phyloP scores from a whole-genome alignment of 257 asterid species.

The Rauvolfia tetraphylla region DNA sequence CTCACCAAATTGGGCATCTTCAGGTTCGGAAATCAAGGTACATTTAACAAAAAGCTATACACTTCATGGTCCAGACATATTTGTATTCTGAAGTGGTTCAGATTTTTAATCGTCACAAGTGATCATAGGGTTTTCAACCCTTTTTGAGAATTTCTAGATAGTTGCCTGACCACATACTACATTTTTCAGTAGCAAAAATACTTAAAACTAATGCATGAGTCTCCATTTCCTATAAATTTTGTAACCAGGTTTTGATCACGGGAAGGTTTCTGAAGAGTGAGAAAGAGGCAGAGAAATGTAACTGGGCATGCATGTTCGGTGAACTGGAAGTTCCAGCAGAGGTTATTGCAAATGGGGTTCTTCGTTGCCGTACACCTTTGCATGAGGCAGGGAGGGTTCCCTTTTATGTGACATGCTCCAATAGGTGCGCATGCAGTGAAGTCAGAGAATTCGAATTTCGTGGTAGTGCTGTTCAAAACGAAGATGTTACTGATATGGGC shows the following conservation, averaged over 20 bases:
- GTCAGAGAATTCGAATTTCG: slow-evolving; percentile 86
- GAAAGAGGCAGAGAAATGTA: slow-evolving; percentile 52
- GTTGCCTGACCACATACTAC: background rate
- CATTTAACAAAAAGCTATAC: slow-evolving; percentile 2
- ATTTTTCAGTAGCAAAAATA: background rate
- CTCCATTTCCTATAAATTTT: slow-evolving; percentile 15
- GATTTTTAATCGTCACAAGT: background rate
- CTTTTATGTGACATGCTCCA: slow-evolving; percentile 79
- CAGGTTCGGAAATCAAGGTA: slow-evolving; percentile 76
- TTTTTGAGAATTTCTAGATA: background rate
- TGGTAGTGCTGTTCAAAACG: slow-evolving; percentile 36
- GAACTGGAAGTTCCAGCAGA: slow-evolving; percentile 86
- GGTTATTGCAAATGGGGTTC: slow-evolving; percentile 69
- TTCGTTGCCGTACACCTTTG: slow-evolving; percentile 70
- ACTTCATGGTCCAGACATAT: slow-evolving; percentile 7
- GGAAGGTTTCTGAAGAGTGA: slow-evolving; percentile 66
- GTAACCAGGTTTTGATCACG: slow-evolving; percentile 59
- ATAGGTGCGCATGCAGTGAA: slow-evolving; percentile 95
- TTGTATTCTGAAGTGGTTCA: slow-evolving; percentile 15
- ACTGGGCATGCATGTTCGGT: slow-evolving; percentile 98
- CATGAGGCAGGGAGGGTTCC: slow-evolving; percentile 78
- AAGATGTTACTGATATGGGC: slow-evolving; percentile 31
- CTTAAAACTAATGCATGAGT: background rate
- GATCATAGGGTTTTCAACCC: background rate
- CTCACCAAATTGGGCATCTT: slow-evolving; percentile 79